These are phyloP conservation scores for Aspergillus funiculosus DNA, from an alignment of 495 filamentous ascomycete genomes.

Conservation along the genomic window DNA sequence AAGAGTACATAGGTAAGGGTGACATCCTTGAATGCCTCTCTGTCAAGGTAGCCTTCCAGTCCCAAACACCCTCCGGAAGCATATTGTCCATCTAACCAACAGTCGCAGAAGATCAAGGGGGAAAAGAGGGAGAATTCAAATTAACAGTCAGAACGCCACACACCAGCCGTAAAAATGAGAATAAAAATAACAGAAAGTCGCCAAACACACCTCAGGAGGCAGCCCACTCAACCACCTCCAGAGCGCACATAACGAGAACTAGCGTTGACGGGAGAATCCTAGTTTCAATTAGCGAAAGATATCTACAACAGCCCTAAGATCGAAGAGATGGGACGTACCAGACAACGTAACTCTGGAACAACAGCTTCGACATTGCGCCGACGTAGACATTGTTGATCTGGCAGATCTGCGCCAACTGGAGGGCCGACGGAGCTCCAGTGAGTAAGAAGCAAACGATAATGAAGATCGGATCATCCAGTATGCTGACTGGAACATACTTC, in stretches of 20 bases:
- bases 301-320: neutral
- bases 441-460: conserved; percentile 95
- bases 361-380: conserved; percentile 80
- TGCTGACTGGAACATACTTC: conserved; percentile 89
- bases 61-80: too few species aligned
- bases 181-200: conserved; percentile 1
- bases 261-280: conserved; percentile 95
- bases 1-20: too few species aligned
- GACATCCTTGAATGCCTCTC: too few species aligned
- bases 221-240: conserved; percentile 94
- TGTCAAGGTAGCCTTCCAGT: too few species aligned
- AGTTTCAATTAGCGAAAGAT: conserved; percentile 23
- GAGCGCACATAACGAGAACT: conserved; percentile 79
- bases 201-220: conserved; percentile 6
- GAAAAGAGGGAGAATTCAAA: too few species aligned
- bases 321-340: conserved; percentile 53
- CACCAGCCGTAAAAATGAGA: neutral
- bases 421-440: conserved; percentile 85
- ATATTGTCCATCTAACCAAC: too few species aligned
- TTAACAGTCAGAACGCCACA: too few species aligned
- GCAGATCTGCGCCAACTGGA: conserved; percentile 96
- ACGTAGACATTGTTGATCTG: conserved; percentile 97
- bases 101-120: too few species aligned
- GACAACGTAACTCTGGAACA: conserved; percentile 97
- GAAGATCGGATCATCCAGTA: conserved; percentile 96